These are phyloP conservation scores for Botrytis cinerea DNA, from an alignment of 2,329 filamentous ascomycete genomes.

Conservation along the genomic window DNA sequence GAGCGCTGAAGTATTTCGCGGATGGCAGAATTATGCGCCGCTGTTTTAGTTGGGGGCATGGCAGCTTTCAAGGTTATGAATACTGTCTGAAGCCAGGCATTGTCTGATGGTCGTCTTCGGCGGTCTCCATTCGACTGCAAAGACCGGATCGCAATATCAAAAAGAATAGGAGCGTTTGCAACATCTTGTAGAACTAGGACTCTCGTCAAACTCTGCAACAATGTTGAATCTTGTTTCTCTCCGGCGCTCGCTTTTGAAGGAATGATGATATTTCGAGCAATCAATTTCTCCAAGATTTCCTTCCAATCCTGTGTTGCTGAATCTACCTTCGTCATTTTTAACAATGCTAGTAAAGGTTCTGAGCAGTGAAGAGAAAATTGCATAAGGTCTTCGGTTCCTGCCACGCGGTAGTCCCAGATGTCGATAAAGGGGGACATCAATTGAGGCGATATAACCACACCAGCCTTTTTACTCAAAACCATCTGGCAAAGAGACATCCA, in stretches of 20 bases:
- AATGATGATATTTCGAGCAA: constrained; percentile 43
- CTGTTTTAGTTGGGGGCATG: constrained; percentile 30
- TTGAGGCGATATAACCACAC: neutral
- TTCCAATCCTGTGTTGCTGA: constrained; percentile 29
- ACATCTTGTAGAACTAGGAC: constrained; percentile 37
- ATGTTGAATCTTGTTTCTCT: constrained; percentile 28
- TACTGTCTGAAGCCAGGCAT: constrained; percentile 52
- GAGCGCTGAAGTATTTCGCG: constrained; percentile 42
- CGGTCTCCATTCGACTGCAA: constrained; percentile 47
- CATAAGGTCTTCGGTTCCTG: constrained; percentile 32
- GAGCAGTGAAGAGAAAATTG: constrained; percentile 42
- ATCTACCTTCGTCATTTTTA: constrained; percentile 29
- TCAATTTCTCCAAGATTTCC: constrained; percentile 38
- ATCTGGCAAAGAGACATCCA: constrained; percentile 39
- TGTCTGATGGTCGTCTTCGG: constrained; percentile 49
- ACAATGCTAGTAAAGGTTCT: constrained; percentile 36
- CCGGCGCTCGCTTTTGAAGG: constrained; percentile 36
- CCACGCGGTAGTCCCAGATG: constrained; percentile 37
- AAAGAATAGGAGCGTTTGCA: constrained; percentile 47
- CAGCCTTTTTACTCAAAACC: constrained; percentile 21
- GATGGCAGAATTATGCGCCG: constrained; percentile 36
- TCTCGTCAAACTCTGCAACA: constrained; percentile 36
- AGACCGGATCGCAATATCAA: constrained; percentile 49
- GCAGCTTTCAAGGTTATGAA: constrained; percentile 43
- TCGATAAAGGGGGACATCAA: constrained; percentile 40